Percentiles rank a stretch among this genome's conserved stretches.
Conservation (phyloP, 805 yeast species). For the Jamesozyma spencerorum region DNA sequence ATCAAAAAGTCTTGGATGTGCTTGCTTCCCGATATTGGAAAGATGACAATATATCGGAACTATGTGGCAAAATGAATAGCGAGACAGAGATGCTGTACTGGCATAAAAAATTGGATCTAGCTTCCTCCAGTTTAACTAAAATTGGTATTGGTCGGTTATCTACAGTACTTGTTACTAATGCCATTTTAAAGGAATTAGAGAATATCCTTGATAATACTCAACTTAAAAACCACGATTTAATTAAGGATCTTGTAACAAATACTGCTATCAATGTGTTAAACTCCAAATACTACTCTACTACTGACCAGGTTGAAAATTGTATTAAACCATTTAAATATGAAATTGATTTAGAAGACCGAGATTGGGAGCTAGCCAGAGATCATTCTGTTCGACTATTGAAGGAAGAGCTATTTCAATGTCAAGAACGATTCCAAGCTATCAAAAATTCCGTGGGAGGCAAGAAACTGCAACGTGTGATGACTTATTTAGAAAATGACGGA, state of each 20-base stretch:
- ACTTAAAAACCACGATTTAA: conserved; percentile 77
- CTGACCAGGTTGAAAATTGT: conserved; percentile 97
- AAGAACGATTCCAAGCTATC: conserved; percentile 47
- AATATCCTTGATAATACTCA: conserved; percentile 66
- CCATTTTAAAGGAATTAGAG: conserved; percentile 68
- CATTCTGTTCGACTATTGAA: conserved; percentile 63
- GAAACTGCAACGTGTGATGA: conserved; percentile 73
- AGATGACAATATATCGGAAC: conserved; percentile 37
- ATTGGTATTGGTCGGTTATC: conserved; percentile 89
- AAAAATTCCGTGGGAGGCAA: conserved; percentile 72
- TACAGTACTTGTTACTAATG: conserved; percentile 72
- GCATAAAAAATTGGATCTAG: conserved; percentile 77
- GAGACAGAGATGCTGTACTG: conserved; percentile 59
- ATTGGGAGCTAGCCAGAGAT: conserved; percentile 77
- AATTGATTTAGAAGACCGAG: conserved; percentile 91
- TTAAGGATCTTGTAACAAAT: conserved; percentile 68
- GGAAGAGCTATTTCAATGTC: conserved; percentile 83
- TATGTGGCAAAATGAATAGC: conserved; percentile 41
- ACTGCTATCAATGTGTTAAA: conserved; percentile 77
- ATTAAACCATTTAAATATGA: conserved; percentile 97
- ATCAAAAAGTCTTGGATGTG: conserved; percentile 79
- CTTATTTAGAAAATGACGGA: conserved; percentile 43
- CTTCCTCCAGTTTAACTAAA: conserved; percentile 79
- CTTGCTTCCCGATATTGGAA: conserved; percentile 93
- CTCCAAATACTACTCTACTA: conserved; percentile 76